Evolutionary conservation across 179 eudicot species (phyloP).

Genomic region (Silene vulgaris): DNA sequence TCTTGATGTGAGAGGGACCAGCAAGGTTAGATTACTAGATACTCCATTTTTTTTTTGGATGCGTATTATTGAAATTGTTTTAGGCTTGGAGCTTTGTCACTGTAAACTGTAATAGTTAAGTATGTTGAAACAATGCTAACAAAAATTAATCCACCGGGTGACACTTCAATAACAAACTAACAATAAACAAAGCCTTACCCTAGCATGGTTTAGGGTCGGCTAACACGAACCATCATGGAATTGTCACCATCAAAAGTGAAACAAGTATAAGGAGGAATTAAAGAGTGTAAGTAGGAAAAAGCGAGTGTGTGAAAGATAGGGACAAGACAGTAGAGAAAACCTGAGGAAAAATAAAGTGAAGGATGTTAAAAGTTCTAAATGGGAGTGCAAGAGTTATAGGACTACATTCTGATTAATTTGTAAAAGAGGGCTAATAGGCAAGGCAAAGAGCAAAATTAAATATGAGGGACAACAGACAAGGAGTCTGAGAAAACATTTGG

Average conservation of each 20-base stretch:
- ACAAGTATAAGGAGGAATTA: neutral
- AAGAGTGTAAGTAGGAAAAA: neutral
- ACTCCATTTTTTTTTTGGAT: neutral
- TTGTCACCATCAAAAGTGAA: neutral
- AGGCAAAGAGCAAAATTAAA: neutral
- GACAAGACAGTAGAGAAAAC: neutral
- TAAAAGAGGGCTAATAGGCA: neutral
- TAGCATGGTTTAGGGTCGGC: neutral
- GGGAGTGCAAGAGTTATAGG: neutral
- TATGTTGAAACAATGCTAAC: no score
- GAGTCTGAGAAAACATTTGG: neutral
- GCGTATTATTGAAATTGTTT: neutral
- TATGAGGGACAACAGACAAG: neutral
- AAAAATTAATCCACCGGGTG: neutral
- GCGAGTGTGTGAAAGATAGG: neutral
- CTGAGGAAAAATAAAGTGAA: neutral
- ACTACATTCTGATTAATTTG: neutral
- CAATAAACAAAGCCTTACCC: neutral
- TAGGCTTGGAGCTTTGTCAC: neutral
- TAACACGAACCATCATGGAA: neutral
- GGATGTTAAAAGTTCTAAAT: neutral
- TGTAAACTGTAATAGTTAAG: neutral
- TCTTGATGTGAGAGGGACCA: constrained; percentile 74
- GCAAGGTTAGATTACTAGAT: constrained; percentile 49
- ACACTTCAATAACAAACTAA: neutral